A percentile compares a stretch with the other conserved stretches of the same genome.
phyloP scores from a whole-genome alignment of 2,329 filamentous ascomycete species.

The Colletotrichum cereale region DNA sequence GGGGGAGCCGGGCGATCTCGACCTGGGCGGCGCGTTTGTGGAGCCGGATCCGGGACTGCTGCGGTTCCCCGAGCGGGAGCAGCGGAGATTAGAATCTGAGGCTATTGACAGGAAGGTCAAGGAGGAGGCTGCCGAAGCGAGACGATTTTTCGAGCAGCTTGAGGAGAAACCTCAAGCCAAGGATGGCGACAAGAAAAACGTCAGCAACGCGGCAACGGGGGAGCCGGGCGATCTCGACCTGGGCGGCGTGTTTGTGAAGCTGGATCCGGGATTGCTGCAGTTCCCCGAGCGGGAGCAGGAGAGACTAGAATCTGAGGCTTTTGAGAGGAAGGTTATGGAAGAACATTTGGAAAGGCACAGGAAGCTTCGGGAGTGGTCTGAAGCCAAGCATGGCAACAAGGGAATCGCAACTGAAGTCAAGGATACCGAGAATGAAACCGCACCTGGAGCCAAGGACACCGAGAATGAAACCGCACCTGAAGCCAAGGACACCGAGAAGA shows the following conservation, averaged over 20 bases:
- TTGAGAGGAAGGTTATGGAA: too few species aligned
- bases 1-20: too few species aligned
- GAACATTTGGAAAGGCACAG: too few species aligned
- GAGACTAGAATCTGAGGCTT: too few species aligned
- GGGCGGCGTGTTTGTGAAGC: background rate
- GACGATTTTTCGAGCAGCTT: background rate
- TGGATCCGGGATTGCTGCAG: background rate
- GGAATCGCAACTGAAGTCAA: too few species aligned
- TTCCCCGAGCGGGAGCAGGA: too few species aligned
- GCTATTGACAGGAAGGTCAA: background rate
- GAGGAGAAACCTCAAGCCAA: background rate
- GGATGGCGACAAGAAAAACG: too few species aligned
- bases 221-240: fast-evolving
- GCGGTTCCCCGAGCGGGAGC: background rate
- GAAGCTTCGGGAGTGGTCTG: background rate
- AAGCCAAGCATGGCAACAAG: too few species aligned
- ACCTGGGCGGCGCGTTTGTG: background rate
- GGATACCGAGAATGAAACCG: too few species aligned
- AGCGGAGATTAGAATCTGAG: background rate
- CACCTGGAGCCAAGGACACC: too few species aligned
- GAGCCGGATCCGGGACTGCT: background rate
- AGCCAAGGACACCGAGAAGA: too few species aligned
- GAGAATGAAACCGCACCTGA: too few species aligned
- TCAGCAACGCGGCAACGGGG: background rate
- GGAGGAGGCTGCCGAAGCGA: background rate